phyloP scores from a whole-genome alignment of 768 basidiomycete genomes.

The Termitomyces sp. region DNA sequence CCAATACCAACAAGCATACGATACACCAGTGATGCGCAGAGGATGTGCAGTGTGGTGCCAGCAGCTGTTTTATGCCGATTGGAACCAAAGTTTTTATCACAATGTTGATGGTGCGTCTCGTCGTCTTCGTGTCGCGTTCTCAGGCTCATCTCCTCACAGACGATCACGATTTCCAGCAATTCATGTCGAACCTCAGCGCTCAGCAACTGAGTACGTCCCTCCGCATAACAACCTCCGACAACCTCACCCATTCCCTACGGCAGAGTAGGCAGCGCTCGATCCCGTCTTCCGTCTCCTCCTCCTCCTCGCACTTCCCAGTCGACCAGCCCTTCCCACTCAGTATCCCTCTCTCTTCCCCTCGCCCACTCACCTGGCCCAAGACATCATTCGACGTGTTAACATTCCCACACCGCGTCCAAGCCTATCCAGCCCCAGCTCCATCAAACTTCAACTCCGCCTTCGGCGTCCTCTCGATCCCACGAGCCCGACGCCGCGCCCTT shows the following conservation, averaged over 20 bases:
- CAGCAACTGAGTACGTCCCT: background rate
- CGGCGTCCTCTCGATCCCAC: slow-evolving; percentile 74
- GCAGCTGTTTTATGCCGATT: background rate
- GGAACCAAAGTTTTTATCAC: background rate
- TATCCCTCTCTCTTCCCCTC: background rate
- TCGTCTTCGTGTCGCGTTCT: background rate
- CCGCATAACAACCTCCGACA: no score
- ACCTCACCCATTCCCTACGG: background rate
- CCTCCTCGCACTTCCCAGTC: slow-evolving; percentile 47
- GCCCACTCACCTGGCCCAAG: background rate
- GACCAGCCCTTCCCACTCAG: no score
- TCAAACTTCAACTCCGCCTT: slow-evolving; percentile 65
- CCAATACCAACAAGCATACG: no score
- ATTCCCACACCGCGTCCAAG: background rate
- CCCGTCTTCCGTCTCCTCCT: slow-evolving; percentile 52
- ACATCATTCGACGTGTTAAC: no score
- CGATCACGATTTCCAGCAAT: slow-evolving; percentile 40
- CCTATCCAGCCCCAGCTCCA: background rate
- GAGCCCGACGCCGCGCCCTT: slow-evolving; percentile 66
- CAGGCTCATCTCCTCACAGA: slow-evolving; percentile 17
- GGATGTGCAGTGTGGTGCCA: background rate
- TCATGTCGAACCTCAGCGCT: slow-evolving; percentile 9
- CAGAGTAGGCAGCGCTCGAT: slow-evolving; percentile 26
- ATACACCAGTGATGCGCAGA: no score
- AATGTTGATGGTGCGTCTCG: background rate